A percentile compares a stretch with the other conserved stretches of the same genome.
Evolutionary conservation across 2,329 filamentous ascomycete genomes (phyloP).

Genomic region (Oidium heveae): DNA sequence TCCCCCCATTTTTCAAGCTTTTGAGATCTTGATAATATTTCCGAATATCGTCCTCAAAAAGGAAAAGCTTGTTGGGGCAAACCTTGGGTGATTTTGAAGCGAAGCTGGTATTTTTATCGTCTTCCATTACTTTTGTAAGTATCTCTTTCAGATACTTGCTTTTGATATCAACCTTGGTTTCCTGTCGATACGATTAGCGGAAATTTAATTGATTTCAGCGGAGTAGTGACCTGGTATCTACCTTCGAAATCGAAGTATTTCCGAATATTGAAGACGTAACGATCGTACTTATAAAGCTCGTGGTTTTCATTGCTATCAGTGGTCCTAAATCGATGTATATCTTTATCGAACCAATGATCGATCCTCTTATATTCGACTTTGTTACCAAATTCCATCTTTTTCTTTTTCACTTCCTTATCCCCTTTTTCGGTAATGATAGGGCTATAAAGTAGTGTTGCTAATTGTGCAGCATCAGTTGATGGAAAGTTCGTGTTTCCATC

Average conservation of each 20-base stretch:
- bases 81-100: constrained; percentile 57
- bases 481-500: too few species aligned
- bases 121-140: constrained; percentile 45
- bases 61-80: constrained; percentile 44
- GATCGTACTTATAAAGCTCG: constrained; percentile 43
- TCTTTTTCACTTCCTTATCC: constrained; percentile 16
- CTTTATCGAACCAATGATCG: constrained; percentile 33
- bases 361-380: constrained; percentile 44
- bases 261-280: constrained; percentile 62
- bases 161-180: constrained; percentile 59
- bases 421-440: too few species aligned
- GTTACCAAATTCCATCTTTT: constrained; percentile 19
- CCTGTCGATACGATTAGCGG: constrained; percentile 7
- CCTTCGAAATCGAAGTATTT: constrained; percentile 67
- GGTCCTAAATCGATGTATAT: constrained; percentile 38
- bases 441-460: too few species aligned
- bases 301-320: constrained; percentile 39
- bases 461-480: too few species aligned
- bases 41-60: constrained; percentile 57
- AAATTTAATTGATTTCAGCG: neutral
- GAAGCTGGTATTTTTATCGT: constrained; percentile 52
- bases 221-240: constrained; percentile 31
- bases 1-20: constrained; percentile 22
- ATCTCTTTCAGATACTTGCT: constrained; percentile 53
- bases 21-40: constrained; percentile 37